Base-by-base conservation (phyloP, 2,329 filamentous ascomycete genomes). In the Neopestalotiopsis clavispora region DNA sequence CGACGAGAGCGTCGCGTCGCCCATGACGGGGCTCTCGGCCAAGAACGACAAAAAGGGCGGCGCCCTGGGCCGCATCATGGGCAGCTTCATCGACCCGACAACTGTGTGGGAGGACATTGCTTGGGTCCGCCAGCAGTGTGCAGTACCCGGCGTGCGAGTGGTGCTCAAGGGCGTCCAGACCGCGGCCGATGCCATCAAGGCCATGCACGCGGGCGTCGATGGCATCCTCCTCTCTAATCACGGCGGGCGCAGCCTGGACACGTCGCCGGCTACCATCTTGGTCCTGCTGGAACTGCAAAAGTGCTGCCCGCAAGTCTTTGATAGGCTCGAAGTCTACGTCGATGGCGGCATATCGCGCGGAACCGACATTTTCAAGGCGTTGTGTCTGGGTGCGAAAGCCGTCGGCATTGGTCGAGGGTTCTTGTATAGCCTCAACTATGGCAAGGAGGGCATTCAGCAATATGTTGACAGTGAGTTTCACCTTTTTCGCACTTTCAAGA, bases 221-320 rank as follows among this genome's bases (percentile, higher is more conserved):
- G 91, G 89, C 0, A 91, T 94, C 62, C 85, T 94, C 1, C 82
- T 94, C 1, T 88, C 85, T 14, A 94, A 94, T 72, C 92, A 94
- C 76, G 92, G 91, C 1, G 91, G 91, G 0, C 79, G 91, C 52
- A 84, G 80, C 65, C 74, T 85, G 1, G 85, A 88, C 69, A 87
- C 75, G 72, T 81, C 83, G 0, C 84, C 86, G 2, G 81, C 90
- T 0, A 84, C 87, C 0, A 82, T 92, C 38, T 76, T 91, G 42
- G 84, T 89, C 0, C 75, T 92, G 4, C 78, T 92, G 1, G 90
- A 93, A 78, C 82, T 92, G 70, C 89, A 89, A 68, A 84, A 84
- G 72, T 86, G 85, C 71, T 89, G 86, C 57, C 90, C 90, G 0
- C 82, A 87, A 67, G 83, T 92, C 0, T 89, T 92, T 65, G 83